Conservation (phyloP, 2,329 filamentous ascomycete genomes). For the Nothopassalora personata region DNA sequence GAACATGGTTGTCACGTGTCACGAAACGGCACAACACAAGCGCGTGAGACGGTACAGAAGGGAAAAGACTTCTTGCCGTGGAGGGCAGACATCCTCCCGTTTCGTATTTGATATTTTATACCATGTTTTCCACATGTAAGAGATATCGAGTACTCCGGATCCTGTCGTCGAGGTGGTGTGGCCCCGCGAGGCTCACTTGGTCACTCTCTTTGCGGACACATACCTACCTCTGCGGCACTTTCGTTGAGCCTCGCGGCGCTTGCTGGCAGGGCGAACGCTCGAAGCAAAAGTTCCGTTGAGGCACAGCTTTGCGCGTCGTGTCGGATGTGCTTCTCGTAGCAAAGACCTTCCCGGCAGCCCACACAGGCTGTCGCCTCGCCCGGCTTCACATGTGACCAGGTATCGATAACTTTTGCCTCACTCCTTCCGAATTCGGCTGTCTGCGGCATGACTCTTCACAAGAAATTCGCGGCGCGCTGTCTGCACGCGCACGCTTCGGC, state of each 20-base stretch:
- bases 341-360: not conserved
- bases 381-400: not conserved
- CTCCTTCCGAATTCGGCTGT: not conserved
- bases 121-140: not conserved
- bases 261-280: not conserved
- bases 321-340: not conserved
- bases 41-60: too few relatives aligned
- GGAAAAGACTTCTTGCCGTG: too few relatives aligned
- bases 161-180: not conserved
- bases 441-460: not conserved
- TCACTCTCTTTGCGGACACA: not conserved
- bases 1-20: too few relatives aligned
- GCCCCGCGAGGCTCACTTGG: not conserved
- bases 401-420: not conserved
- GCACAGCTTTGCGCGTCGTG: not conserved
- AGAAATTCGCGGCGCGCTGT: not conserved
- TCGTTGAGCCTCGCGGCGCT: not conserved
- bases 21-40: too few relatives aligned
- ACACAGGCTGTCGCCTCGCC: not conserved
- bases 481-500: not conserved
- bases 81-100: not conserved
- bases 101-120: not conserved
- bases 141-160: not conserved
- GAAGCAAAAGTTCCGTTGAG: not conserved
- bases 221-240: not conserved